Evolutionary conservation across 2,329 filamentous ascomycete genomes (phyloP).

Genomic region (Calonectria pteridis): DNA sequence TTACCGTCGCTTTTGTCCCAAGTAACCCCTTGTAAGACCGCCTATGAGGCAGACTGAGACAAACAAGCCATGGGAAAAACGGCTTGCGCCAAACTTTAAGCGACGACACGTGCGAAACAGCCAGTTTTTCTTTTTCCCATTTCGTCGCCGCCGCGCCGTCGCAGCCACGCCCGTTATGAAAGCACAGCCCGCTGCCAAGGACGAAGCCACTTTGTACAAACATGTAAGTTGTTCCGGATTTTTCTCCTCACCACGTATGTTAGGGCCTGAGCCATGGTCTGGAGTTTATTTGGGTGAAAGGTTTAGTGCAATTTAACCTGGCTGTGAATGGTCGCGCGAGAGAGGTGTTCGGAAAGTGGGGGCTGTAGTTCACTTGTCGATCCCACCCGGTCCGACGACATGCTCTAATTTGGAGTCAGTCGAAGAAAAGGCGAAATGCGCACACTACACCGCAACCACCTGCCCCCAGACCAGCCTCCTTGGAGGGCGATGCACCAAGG

Average conservation of each 20-base stretch:
- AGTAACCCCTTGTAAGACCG: slow-evolving; percentile 20
- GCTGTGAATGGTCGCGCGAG: neutral
- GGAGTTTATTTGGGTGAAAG: slow-evolving; percentile 1
- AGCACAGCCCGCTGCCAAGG: slow-evolving; percentile 33
- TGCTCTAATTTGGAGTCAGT: neutral
- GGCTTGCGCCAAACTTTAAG: slow-evolving; percentile 43
- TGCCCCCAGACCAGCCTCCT: neutral
- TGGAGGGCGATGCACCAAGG: neutral
- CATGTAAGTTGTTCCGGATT: neutral
- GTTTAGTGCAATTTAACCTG: neutral
- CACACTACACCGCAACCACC: neutral
- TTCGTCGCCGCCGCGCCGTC: slow-evolving; percentile 32
- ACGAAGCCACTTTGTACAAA: slow-evolving; percentile 3
- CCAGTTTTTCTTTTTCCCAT: slow-evolving; percentile 38
- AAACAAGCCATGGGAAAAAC: slow-evolving; percentile 29
- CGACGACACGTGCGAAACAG: slow-evolving; percentile 44
- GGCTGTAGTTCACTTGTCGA: slow-evolving; percentile 5
- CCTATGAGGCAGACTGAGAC: slow-evolving; percentile 35
- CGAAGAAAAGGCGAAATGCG: neutral
- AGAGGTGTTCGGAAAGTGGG: neutral
- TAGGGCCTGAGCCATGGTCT: neutral
- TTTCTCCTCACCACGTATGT: neutral
- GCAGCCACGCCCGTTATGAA: slow-evolving; percentile 36
- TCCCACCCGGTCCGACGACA: neutral
- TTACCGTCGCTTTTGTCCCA: neutral